These are phyloP conservation scores for Penicillium argentinense DNA, from an alignment of 495 filamentous ascomycete genomes.

Conservation along the genomic window DNA sequence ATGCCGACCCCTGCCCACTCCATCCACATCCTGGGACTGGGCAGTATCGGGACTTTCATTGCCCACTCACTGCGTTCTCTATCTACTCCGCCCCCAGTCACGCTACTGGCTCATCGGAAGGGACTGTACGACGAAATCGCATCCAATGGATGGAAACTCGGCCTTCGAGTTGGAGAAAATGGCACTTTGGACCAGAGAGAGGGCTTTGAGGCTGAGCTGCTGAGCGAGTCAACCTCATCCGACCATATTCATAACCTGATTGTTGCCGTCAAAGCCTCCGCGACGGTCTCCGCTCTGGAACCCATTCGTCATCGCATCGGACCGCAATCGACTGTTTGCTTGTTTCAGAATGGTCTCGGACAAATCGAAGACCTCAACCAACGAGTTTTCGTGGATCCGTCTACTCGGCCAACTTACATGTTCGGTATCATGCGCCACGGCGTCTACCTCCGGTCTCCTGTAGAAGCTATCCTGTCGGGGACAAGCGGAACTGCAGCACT, in stretches of 20 bases:
- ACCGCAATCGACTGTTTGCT: conserved; percentile 19
- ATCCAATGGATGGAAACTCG: conserved; percentile 12
- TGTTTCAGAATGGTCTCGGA: conserved; percentile 28
- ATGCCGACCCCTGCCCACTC: not conserved
- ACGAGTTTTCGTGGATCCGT: conserved; percentile 14
- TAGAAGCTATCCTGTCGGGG: conserved; percentile 24
- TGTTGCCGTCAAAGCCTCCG: conserved; percentile 26
- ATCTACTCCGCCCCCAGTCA: conserved; percentile 49
- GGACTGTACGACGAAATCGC: conserved; percentile 20
- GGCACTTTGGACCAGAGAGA: conserved; percentile 6
- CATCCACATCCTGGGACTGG: conserved; percentile 52
- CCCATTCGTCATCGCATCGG: conserved; percentile 25
- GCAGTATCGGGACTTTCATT: conserved; percentile 52
- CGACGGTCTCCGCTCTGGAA: conserved; percentile 19
- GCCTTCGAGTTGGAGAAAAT: conserved; percentile 19
- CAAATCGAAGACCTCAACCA: conserved; percentile 23
- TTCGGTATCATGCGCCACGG: conserved; percentile 26
- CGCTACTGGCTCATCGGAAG: conserved; percentile 44
- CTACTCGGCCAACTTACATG: conserved; percentile 17
- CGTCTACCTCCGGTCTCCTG: conserved; percentile 18
- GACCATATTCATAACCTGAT: conserved; percentile 19
- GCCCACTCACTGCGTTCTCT: conserved; percentile 50
- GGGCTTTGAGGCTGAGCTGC: conserved; percentile 18
- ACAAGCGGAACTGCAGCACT: conserved; percentile 13
- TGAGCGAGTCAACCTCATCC: conserved; percentile 1